Evolutionary conservation across 1,284 basidiomycete genomes (phyloP).

Genomic region (Ustilago lituana): DNA sequence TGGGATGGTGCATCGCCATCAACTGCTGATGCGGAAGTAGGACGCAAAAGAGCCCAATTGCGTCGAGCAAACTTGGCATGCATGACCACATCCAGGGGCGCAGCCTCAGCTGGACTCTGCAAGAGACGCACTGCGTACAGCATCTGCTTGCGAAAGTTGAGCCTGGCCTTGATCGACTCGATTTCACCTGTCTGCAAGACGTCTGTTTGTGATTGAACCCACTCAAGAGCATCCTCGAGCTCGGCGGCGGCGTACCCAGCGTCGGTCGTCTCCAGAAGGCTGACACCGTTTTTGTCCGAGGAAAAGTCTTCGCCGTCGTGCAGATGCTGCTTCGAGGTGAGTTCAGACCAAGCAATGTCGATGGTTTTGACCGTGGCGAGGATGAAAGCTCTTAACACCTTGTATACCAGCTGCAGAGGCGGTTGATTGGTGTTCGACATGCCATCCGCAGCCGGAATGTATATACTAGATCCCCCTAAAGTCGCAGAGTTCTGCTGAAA

Average conservation of each 20-base stretch:
- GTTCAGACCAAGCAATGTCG: constrained; percentile 82
- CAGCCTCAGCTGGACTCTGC: constrained; percentile 20
- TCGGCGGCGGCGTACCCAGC: constrained; percentile 73
- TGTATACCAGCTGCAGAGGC: constrained; percentile 72
- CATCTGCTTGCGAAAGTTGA: constrained; percentile 44
- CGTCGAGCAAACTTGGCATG: constrained; percentile 42
- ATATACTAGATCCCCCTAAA: constrained; percentile 54
- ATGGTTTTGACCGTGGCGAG: constrained; percentile 82
- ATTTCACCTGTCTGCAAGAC: background rate
- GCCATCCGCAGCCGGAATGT: background rate
- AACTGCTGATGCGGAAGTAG: background rate
- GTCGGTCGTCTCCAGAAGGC: constrained; percentile 78
- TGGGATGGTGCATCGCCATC: background rate
- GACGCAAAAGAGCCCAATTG: constrained; percentile 19
- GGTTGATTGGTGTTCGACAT: background rate
- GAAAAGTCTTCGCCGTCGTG: constrained; percentile 80
- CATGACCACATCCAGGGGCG: constrained; percentile 41
- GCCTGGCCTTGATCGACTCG: constrained; percentile 28
- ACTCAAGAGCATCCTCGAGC: constrained; percentile 73
- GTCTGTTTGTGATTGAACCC: constrained; percentile 68
- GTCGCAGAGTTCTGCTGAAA: constrained; percentile 65
- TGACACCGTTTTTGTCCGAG: constrained; percentile 83
- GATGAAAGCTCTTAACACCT: constrained; percentile 77
- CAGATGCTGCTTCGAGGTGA: constrained; percentile 67
- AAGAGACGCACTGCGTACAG: constrained; percentile 33